Conservation (phyloP, 371 early-diverging fungal genomes). For the Mortierella sp. region DNA sequence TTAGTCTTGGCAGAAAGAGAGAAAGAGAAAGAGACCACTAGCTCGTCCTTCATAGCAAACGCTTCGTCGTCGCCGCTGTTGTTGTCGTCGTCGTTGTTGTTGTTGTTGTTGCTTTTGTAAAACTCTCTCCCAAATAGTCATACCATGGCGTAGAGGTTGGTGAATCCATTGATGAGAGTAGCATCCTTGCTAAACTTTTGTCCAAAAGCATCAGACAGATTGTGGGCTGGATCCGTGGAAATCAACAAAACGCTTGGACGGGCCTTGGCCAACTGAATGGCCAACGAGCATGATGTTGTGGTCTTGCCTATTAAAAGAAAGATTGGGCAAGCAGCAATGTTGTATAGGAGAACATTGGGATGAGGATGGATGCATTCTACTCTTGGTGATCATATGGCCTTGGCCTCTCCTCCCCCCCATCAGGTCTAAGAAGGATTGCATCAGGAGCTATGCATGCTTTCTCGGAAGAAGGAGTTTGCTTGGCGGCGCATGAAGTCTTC, state of each 20-base stretch:
- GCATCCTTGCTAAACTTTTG: constrained; percentile 98
- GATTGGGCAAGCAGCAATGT: background rate
- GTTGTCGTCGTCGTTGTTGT: no score
- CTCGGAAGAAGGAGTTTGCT: background rate
- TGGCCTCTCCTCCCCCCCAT: no score
- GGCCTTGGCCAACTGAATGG: constrained; percentile 90
- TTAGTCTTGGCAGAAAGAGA: no score
- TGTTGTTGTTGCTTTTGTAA: no score
- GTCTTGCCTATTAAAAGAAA: constrained; percentile 65
- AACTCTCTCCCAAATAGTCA: no score
- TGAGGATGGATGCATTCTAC: background rate
- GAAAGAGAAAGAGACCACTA: background rate
- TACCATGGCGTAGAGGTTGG: constrained; percentile 96
- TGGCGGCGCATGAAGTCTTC: background rate
- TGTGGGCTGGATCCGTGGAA: constrained; percentile 99
- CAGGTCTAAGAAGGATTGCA: background rate
- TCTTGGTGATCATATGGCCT: background rate
- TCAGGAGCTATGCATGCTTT: background rate
- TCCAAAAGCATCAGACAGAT: constrained; percentile 97
- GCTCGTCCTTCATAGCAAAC: no score
- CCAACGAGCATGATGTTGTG: constrained; percentile 83
- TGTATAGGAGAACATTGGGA: background rate
- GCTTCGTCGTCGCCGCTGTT: no score
- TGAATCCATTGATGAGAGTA: constrained; percentile 93
- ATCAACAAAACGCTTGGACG: constrained; percentile 96